Conservation (phyloP, 495 filamentous ascomycete genomes). For the Lentithecium fluviatile region DNA sequence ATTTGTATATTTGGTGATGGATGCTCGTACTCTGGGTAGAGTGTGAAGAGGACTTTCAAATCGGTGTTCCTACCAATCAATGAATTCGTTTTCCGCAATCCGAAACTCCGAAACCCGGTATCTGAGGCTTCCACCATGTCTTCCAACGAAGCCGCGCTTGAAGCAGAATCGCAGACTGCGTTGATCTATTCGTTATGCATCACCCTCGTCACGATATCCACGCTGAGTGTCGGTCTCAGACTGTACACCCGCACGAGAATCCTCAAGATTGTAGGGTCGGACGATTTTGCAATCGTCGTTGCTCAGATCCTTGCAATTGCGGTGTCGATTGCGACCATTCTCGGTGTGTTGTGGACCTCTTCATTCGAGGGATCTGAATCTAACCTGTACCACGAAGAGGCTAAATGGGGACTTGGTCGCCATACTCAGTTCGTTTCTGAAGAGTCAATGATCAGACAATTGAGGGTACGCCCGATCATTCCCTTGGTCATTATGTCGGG, state of each 20-base stretch:
- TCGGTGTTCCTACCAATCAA: no score
- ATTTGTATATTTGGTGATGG: no score
- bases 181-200: slow-evolving; percentile 18
- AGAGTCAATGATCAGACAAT: slow-evolving; percentile 5
- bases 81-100: no score
- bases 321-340: slow-evolving; percentile 15
- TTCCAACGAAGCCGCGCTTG: not conserved
- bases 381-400: slow-evolving; percentile 15
- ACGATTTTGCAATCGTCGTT: slow-evolving; percentile 18
- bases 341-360: slow-evolving; percentile 8
- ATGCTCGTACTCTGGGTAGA: no score
- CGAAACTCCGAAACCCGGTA: no score
- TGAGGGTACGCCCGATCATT: slow-evolving; percentile 1
- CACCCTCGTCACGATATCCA: slow-evolving; percentile 19
- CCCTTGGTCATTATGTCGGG: no score
- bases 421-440: slow-evolving; percentile 23
- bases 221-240: slow-evolving; percentile 5
- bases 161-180: slow-evolving; percentile 6
- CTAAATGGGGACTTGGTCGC: slow-evolving; percentile 18
- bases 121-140: not conserved
- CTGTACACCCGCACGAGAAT: slow-evolving; percentile 12
- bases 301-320: slow-evolving; percentile 24
- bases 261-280: slow-evolving; percentile 11
- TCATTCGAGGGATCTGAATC: no score
- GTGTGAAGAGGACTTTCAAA: no score